Evolutionary conservation across 129 eudicot species (phyloP).

Genomic region (Chrysanthemum makinoi): DNA sequence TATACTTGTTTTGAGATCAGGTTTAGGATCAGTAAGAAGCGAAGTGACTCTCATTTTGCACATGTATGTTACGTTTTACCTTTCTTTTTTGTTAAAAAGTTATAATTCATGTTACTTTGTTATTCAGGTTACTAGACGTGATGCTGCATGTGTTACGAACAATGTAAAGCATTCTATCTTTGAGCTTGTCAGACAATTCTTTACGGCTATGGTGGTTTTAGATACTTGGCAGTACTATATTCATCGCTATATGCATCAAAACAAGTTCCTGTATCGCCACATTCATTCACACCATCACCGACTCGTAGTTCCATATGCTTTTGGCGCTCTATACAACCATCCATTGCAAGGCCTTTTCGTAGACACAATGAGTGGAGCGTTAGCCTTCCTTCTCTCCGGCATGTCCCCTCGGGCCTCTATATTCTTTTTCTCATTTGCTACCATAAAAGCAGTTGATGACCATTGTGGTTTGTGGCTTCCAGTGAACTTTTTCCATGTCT

Average conservation of each 20-base stretch:
- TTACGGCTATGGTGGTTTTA: constrained; percentile 70
- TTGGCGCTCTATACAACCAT: constrained; percentile 91
- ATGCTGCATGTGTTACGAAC: constrained; percentile 31
- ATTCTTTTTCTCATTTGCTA: constrained; percentile 92
- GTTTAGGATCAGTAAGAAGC: too few species aligned
- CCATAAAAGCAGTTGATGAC: constrained; percentile 86
- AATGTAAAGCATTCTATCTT: constrained; percentile 38
- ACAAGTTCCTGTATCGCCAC: constrained; percentile 78
- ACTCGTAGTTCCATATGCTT: constrained; percentile 82
- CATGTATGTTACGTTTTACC: too few species aligned
- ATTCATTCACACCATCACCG: constrained; percentile 84
- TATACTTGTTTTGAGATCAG: too few species aligned
- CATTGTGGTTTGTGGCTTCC: constrained; percentile 95
- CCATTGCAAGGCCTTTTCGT: constrained; percentile 79
- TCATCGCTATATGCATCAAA: constrained; percentile 91
- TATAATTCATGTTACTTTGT: too few species aligned
- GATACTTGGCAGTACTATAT: constrained; percentile 88
- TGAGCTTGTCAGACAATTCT: constrained; percentile 52
- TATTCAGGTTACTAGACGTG: constrained; percentile 54
- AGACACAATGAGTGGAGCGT: constrained; percentile 82
- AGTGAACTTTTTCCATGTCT: constrained; percentile 73
- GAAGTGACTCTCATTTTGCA: too few species aligned
- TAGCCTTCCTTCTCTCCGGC: constrained; percentile 81
- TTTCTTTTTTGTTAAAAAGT: too few species aligned
- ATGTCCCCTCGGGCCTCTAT: constrained; percentile 91